Percentiles rank a stretch among this genome's conserved stretches.
Conservation (phyloP, 2,329 filamentous ascomycete species). For the Xylariaceae sp. region DNA sequence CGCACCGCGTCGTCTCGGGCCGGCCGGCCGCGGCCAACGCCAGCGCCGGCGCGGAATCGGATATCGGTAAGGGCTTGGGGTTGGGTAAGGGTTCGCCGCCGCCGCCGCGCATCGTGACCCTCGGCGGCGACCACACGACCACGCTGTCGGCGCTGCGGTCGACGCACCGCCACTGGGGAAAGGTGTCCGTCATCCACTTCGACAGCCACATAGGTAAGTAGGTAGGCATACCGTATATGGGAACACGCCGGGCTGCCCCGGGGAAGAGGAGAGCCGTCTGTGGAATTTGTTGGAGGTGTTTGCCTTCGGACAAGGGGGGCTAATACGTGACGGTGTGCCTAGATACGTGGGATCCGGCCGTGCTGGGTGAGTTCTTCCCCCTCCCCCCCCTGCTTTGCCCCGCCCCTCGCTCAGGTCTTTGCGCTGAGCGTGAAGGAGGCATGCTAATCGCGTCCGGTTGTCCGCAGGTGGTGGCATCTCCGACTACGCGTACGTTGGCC, state of each 20-base stretch:
- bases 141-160: slow-evolving; percentile 55
- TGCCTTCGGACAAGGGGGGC: no score
- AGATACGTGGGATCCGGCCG: slow-evolving; percentile 66
- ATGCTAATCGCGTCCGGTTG: no score
- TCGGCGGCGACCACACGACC: slow-evolving; percentile 60
- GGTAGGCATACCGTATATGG: no score
- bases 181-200: slow-evolving; percentile 58
- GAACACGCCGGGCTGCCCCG: no score
- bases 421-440: background rate
- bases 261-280: no score
- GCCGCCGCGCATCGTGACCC: slow-evolving; percentile 46
- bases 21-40: no score
- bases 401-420: no score
- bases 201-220: slow-evolving; percentile 57
- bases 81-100: slow-evolving; percentile 34
- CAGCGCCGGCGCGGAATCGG: no score
- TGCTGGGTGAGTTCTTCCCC: slow-evolving; percentile 38
- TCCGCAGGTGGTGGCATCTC: slow-evolving; percentile 52
- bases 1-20: slow-evolving; percentile 49
- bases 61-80: no score
- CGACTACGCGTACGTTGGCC: slow-evolving; percentile 46
- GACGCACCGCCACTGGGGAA: slow-evolving; percentile 47
- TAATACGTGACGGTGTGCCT: no score
- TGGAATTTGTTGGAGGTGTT: no score
- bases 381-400: no score